Percentiles rank a stretch among this genome's conserved stretches.
Evolutionary conservation across 768 basidiomycete species (phyloP).

Genomic region (Boletus subcaerulescens): DNA sequence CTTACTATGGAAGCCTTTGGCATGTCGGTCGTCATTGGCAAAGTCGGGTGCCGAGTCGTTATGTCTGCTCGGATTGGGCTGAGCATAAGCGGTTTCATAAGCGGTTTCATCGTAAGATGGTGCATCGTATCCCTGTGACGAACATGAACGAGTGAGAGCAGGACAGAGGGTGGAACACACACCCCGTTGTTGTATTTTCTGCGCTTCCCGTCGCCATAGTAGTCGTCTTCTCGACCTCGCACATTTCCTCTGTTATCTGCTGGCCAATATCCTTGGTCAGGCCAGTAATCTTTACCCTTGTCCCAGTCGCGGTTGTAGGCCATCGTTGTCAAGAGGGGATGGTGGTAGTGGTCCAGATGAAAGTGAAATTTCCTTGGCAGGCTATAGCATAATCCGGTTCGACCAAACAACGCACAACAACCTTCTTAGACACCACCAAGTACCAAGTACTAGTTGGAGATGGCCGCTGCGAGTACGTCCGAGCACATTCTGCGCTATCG

Average conservation of each 20-base stretch:
- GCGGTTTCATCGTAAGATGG: conserved; percentile 49
- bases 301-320: conserved; percentile 87
- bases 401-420: conserved; percentile 33
- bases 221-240: conserved; percentile 66
- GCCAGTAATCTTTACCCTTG: conserved; percentile 65
- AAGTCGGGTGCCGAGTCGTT: conserved; percentile 42
- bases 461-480: conserved; percentile 66
- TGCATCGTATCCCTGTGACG: conserved; percentile 49
- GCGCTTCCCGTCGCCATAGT: conserved; percentile 68
- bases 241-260: conserved; percentile 37
- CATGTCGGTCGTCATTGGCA: conserved; percentile 48
- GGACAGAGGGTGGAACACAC: conserved; percentile 15
- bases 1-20: conserved; percentile 49
- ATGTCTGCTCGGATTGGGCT: conserved; percentile 29
- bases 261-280: conserved; percentile 44
- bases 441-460: conserved; percentile 24
- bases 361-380: conserved; percentile 14
- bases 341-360: conserved; percentile 19
- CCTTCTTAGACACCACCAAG: conserved; percentile 20
- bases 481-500: neutral
- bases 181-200: conserved; percentile 79
- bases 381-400: conserved; percentile 1
- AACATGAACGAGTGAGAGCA: conserved; percentile 5
- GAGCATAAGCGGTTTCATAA: conserved; percentile 34
- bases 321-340: conserved; percentile 39